Evolutionary conservation across 140 eudicot species (phyloP), one percentile per base, ranked within the genome.

Genomic region (Cichorium intybus): DNA sequence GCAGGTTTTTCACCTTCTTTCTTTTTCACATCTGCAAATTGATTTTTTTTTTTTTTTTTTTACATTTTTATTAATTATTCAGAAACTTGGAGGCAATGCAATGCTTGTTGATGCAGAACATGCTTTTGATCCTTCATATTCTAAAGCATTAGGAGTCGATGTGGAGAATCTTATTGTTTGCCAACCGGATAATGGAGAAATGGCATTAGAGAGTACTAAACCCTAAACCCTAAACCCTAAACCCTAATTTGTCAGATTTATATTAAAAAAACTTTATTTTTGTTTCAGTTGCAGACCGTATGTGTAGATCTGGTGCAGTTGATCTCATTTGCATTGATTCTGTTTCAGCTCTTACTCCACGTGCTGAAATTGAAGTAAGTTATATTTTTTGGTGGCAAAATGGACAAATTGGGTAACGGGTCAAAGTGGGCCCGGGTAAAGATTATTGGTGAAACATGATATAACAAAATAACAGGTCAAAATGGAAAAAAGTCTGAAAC

Each of bases 81-180:
- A 93, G 99, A 88, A 75, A 28, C 80, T 83, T 35, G 99, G 99
- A 47, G 99, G 99, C 70, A 81, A 85, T 84, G 99, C 99, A 0
- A 93, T 93, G 99, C 97, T 93, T 80, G 99, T 93, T 61, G 99
- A 93, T 76, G 97, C 99, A 46, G 99, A 93, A 69, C 97, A 93
- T 76, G 97, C 99, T 18, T 93, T 93, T 75, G 99, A 93, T 84
- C 95, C 97, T 39, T 73, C 99, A 27, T 93, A 93, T 80, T 93
- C 99, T 10, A 93, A 84, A 82, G 89, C 97, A 69, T 46, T 93
- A 55, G 99, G 99, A 66, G 99, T 93, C 7, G 99, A 93, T 76
- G 97, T 93, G 23, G 99, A 93, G 54, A 93, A 93, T 69, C 67
- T 93, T 74, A 93, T 93, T 46, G 99, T 93, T 45, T 93, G 99